Evolutionary conservation across 2,329 filamentous ascomycete genomes (phyloP).

Genomic region (Ceratocystis smalleyi): DNA sequence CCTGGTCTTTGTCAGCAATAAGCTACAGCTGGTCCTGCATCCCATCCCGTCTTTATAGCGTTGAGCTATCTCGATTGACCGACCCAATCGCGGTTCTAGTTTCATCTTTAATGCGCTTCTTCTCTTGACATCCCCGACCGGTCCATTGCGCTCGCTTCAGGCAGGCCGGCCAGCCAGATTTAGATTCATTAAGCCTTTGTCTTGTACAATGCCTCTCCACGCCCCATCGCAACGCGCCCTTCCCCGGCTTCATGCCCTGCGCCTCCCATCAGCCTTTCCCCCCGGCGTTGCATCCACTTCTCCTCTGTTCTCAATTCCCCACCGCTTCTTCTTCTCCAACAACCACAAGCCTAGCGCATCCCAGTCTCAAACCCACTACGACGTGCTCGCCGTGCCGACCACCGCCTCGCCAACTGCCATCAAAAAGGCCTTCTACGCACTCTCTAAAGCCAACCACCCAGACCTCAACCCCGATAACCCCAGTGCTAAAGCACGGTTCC

Average conservation of each 20-base stretch:
- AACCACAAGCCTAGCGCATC: conserved; percentile 1
- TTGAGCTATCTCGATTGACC: neutral
- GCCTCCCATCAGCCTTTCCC: neutral
- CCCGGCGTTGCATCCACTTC: neutral
- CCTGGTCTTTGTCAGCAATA: too few species aligned
- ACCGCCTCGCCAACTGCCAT: conserved; percentile 61
- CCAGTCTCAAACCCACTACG: conserved; percentile 52
- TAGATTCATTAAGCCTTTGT: neutral
- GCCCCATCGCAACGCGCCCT: neutral
- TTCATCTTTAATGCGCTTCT: neutral
- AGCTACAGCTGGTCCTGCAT: too few species aligned
- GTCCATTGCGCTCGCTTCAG: neutral
- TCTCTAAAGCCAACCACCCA: conserved; percentile 85
- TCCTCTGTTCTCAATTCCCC: neutral
- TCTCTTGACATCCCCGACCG: too few species aligned
- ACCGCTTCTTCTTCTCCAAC: conserved; percentile 18
- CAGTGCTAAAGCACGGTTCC: conserved; percentile 57
- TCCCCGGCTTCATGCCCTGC: neutral
- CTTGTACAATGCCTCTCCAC: neutral
- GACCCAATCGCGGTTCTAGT: neutral
- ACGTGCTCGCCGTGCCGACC: conserved; percentile 55
- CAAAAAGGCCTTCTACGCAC: conserved; percentile 84
- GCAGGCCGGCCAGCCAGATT: neutral
- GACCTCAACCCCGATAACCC: conserved; percentile 74
- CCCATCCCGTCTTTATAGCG: too few species aligned